Evolutionary conservation across 768 basidiomycete species (phyloP), one percentile per base, ranked within the genome.

Genomic region (Leccinum pellstonianum): DNA sequence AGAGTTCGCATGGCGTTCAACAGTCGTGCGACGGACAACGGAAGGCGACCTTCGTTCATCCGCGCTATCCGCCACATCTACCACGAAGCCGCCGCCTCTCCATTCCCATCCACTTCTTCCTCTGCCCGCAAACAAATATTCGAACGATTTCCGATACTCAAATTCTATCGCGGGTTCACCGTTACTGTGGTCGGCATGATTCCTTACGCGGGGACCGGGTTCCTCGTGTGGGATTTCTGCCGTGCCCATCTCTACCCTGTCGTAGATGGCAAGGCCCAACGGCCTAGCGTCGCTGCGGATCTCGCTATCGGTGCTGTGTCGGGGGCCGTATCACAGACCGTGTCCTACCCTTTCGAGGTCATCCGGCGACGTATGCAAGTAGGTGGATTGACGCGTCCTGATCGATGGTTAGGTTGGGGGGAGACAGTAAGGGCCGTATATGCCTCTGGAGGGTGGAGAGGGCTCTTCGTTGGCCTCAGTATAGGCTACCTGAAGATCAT

Each of bases 91-190:
- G 69, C 83, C 6, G 33, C 65, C 6, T 58, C 77, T 3, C 11
- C 66, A 15, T 41, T 70, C 1, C 41, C 68, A 12, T 61, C 70
- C 50, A 33, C 50, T 9, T 57, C 71, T 9, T 15, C 55, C 23
- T 4, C 66, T 11, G 33, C 68, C 51, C 62, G 68, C 66, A 60
- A 70, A 68, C 60, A 68, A 69, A 21, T 68, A 56, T 81, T 95
- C 66, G 76, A 82, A 48, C 82, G 82, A 12, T 84, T 90, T 66
- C 90, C 91, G 15, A 70, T 93, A 55, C 81, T 95, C 57, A 92
- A 95, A 68, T 94, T 98, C 76, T 99, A 98, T 71, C 91, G 97
- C 21, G 96, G 97, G n/a, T 98, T 98, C 76, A 87, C 87, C 7
- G 93, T 97, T 29, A 95, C 95, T 21, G 75, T 98, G 41, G 73